Evolutionary conservation across 768 basidiomycete genomes (phyloP), one percentile per base, ranked within the genome.

Genomic region (Strobilomyces confusus): DNA sequence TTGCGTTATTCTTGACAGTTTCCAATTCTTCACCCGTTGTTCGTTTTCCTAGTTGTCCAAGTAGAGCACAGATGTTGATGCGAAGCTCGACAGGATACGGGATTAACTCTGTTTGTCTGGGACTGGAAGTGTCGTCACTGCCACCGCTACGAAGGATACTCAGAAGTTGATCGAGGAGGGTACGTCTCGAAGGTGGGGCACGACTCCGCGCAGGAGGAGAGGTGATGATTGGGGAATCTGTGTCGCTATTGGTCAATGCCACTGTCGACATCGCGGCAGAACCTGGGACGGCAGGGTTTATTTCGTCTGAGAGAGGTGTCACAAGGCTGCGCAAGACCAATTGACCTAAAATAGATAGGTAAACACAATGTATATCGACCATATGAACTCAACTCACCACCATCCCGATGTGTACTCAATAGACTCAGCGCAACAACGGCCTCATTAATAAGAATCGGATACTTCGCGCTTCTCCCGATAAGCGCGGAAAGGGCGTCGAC

Each of bases 361-460:
- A n/a, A 60, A 42, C 43, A 51, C 23, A 5, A 7, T 45, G 5
- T 9, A 43, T 30, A 38, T 25, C 38, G 8, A 40, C 29, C 0
- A 20, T 22, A 23, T 5, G 22, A 20, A 23, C 34, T 2, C 17
- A 15, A 69, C 82, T 57, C 69, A 89, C 92, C 83, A 55, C 87
- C 89, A 44, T 74, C 69, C 25, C 75, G 75, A 37, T 83, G 79
- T 12, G 84, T 83, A 49, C 83, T 83, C 53, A 98, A 69, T 46
- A 98, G 67, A 38, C 86, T 89, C 55, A 95, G 70, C 5, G 90
- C 89, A 40, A 97, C 81, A 20, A 95, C 76, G 2, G 87, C 90
- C 68, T 98, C 95, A 60, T 93, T 95, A 49, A 97, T 80, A 30
- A 98, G 76, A 37, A 92, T 75, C 1, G 90, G 87, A 65, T 92